These are phyloP conservation scores for Lasiosphaeris hirsuta DNA, from an alignment of 495 filamentous ascomycete species.

Conservation along the genomic window DNA sequence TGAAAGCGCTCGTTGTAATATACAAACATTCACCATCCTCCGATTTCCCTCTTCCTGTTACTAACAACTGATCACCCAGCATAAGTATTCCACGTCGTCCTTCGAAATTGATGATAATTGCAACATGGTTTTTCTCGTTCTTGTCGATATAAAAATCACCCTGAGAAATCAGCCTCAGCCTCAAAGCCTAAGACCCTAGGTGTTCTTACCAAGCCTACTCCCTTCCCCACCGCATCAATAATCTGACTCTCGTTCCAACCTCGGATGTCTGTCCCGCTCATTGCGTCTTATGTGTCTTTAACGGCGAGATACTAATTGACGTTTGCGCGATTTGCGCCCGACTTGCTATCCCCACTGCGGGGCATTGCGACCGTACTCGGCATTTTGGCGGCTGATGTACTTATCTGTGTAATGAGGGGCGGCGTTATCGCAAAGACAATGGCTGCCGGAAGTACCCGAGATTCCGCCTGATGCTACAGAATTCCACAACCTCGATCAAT, in stretches of 20 bases:
- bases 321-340: conserved; percentile 4
- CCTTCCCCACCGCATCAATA: background rate
- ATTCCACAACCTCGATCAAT: no score
- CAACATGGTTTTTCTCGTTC: background rate
- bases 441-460: no score
- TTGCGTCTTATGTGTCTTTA: conserved; percentile 1
- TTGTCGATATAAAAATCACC: background rate
- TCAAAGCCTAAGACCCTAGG: conserved; percentile 3
- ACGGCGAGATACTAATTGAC: conserved; percentile 1
- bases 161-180: conserved; percentile 4
- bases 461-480: no score
- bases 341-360: background rate
- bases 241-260: conserved; percentile 1
- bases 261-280: conserved; percentile 2
- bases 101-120: conserved; percentile 3
- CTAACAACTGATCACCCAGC: background rate
- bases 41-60: conserved; percentile 1
- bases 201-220: conserved; percentile 4
- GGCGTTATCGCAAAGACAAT: no score
- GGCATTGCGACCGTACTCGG: no score
- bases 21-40: conserved; percentile 5
- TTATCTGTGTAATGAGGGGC: no score
- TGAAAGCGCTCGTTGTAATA: background rate
- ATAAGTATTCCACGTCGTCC: background rate
- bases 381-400: no score